phyloP scores from a whole-genome alignment of 495 filamentous ascomycete species.

The Penicillium verhagenii region DNA sequence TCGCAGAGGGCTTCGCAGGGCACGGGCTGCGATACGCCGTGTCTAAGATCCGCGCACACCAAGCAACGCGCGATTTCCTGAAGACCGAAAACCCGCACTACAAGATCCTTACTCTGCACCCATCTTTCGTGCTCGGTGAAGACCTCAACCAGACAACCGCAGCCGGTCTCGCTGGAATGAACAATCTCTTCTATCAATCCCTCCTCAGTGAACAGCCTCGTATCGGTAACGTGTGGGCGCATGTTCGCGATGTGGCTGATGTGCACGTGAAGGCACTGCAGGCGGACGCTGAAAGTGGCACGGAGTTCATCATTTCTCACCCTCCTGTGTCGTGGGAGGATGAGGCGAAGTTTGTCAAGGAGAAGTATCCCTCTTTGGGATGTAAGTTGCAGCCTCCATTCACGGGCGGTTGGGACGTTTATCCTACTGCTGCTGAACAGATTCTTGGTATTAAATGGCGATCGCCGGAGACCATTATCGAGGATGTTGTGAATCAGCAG shows the following conservation, averaged over 20 bases:
- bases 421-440: slow-evolving; percentile 50
- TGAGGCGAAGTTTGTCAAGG: slow-evolving; percentile 20
- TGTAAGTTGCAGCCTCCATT: slow-evolving; percentile 23
- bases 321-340: slow-evolving; percentile 23
- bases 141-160: slow-evolving; percentile 12
- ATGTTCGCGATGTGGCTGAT: slow-evolving; percentile 19
- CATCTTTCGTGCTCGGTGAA: slow-evolving; percentile 16
- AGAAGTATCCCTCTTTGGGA: slow-evolving; percentile 26
- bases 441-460: slow-evolving; percentile 30
- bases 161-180: slow-evolving; percentile 11
- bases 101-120: slow-evolving; percentile 15
- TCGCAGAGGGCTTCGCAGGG: slow-evolving; percentile 4
- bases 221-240: slow-evolving; percentile 11
- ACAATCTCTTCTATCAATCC: slow-evolving; percentile 8
- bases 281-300: slow-evolving; percentile 5
- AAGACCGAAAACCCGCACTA: slow-evolving; percentile 14
- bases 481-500: slow-evolving; percentile 35
- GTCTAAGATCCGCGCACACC: slow-evolving; percentile 28
- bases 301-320: slow-evolving; percentile 20
- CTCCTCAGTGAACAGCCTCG: slow-evolving; percentile 3
- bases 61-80: slow-evolving; percentile 26
- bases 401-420: slow-evolving; percentile 41
- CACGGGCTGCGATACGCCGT: slow-evolving; percentile 13
- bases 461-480: slow-evolving; percentile 21
- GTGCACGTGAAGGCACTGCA: slow-evolving; percentile 19